These are phyloP conservation scores for Cercospora sp. DNA, from an alignment of 2,329 filamentous ascomycete genomes.

Conservation along the genomic window DNA sequence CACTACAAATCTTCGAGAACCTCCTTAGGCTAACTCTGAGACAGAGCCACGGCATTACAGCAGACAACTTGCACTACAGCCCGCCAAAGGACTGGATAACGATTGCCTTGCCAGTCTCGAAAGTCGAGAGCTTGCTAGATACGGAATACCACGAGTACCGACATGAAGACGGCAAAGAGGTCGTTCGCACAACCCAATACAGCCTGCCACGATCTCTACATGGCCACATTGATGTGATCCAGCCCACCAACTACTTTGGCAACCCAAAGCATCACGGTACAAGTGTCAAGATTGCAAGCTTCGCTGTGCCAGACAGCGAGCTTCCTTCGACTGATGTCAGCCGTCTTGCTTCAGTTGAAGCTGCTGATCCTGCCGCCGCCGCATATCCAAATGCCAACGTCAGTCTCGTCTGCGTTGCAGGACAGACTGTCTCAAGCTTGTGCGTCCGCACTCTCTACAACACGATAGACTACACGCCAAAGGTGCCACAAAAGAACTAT, in stretches of 20 bases:
- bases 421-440: constrained; percentile 47
- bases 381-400: constrained; percentile 3
- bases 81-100: constrained; percentile 59
- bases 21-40: constrained; percentile 48
- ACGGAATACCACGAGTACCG: constrained; percentile 59
- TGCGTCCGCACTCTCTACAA: constrained; percentile 56
- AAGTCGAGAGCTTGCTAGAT: constrained; percentile 55
- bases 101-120: constrained; percentile 44
- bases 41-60: constrained; percentile 46
- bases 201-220: constrained; percentile 60
- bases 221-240: constrained; percentile 58
- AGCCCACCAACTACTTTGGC: constrained; percentile 53
- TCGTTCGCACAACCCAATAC: constrained; percentile 60
- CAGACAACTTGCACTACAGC: constrained; percentile 21
- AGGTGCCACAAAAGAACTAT: constrained; percentile 33
- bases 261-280: constrained; percentile 18
- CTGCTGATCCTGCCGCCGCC: background rate
- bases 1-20: background rate
- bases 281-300: constrained; percentile 19
- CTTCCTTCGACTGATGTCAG: constrained; percentile 2
- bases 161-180: constrained; percentile 44
- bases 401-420: constrained; percentile 16
- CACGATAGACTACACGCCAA: constrained; percentile 42
- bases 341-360: background rate
- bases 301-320: constrained; percentile 6